Evolutionary conservation across 2,329 filamentous ascomycete genomes (phyloP).

Genomic region (Ophiostoma populinum): DNA sequence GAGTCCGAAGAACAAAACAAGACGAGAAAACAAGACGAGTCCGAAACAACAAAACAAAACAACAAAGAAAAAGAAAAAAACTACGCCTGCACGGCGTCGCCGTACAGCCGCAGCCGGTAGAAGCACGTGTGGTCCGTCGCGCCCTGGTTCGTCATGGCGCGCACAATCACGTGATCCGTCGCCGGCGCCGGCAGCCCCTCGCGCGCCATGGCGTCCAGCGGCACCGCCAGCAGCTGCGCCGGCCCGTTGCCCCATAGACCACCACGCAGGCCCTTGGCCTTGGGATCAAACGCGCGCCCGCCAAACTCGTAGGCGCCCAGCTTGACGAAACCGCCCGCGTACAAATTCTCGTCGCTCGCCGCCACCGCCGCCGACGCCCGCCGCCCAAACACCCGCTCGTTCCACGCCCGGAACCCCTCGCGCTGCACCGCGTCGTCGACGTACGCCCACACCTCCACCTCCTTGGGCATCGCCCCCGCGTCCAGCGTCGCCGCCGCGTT

Average conservation of each 20-base stretch:
- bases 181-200: too few species aligned
- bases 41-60: neutral
- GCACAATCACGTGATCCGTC: constrained; percentile 35
- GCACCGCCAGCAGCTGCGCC: constrained; percentile 35
- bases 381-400: constrained; percentile 24
- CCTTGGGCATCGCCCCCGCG: constrained; percentile 42
- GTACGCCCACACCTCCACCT: constrained; percentile 53
- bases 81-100: constrained; percentile 14
- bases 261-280: constrained; percentile 14
- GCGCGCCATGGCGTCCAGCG: constrained; percentile 29
- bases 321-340: constrained; percentile 33
- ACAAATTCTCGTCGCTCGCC: constrained; percentile 10
- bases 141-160: constrained; percentile 42
- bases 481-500: constrained; percentile 42
- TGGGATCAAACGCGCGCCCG: constrained; percentile 21
- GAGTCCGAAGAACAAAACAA: neutral
- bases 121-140: constrained; percentile 43
- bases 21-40: neutral
- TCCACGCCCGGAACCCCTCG: constrained; percentile 24
- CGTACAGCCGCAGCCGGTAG: constrained; percentile 45
- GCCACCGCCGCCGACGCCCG: constrained; percentile 2
- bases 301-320: constrained; percentile 39
- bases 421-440: constrained; percentile 29
- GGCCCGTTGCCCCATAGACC: constrained; percentile 11
- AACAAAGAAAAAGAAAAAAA: neutral